These are phyloP conservation scores for Pichia eremophila DNA, from an alignment of 805 yeast species.

Conservation along the genomic window DNA sequence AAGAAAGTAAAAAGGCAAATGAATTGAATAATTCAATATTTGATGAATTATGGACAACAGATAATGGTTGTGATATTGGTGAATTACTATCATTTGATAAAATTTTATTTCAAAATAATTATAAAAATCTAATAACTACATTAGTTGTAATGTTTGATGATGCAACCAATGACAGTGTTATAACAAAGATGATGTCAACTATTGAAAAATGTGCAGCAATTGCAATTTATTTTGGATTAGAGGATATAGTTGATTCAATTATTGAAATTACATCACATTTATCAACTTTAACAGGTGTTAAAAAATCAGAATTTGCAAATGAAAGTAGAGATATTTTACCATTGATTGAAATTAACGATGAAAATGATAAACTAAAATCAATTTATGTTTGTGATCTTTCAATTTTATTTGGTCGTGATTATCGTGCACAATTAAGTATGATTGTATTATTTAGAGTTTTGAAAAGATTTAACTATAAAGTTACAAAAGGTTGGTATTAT, in stretches of 20 bases:
- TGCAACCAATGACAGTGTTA: constrained; percentile 84
- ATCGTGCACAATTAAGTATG: constrained; percentile 83
- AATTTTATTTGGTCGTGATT: constrained; percentile 78
- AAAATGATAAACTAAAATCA: constrained; percentile 26
- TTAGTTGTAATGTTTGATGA: constrained; percentile 72
- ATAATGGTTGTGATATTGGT: constrained; percentile 12
- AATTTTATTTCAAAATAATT: constrained; percentile 55
- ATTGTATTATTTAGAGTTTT: constrained; percentile 77
- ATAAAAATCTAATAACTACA: constrained; percentile 59
- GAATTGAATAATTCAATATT: constrained; percentile 4
- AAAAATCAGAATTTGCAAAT: constrained; percentile 19
- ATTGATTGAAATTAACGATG: constrained; percentile 37
- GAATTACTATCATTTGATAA: constrained; percentile 52
- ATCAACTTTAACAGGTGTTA: constrained; percentile 50
- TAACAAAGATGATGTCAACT: constrained; percentile 78
- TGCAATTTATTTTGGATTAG: constrained; percentile 54
- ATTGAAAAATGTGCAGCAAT: constrained; percentile 77
- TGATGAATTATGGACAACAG: constrained; percentile 6
- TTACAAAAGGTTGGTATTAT: constrained; percentile 47
- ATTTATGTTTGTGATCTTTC: constrained; percentile 76
- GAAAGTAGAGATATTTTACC: constrained; percentile 34
- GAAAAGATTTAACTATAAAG: constrained; percentile 43
- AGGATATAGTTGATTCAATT: constrained; percentile 52
- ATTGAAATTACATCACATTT: constrained; percentile 58
- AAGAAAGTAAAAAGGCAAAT: constrained; percentile 22